phyloP scores from a whole-genome alignment of 2,329 filamentous ascomycete species.

The Pestalotiopsis sp. region DNA sequence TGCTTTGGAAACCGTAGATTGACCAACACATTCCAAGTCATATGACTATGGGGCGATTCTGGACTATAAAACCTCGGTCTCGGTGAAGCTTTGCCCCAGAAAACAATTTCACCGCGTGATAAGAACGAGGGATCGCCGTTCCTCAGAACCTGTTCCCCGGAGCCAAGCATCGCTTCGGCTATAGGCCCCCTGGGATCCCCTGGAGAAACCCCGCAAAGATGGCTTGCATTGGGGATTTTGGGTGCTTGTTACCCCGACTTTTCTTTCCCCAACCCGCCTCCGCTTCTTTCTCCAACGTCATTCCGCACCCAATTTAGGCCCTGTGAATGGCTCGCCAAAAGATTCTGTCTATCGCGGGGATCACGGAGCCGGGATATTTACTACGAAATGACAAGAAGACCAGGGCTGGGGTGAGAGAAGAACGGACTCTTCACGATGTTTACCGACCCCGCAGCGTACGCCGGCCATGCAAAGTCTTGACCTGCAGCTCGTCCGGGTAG shows the following conservation, averaged over 20 bases:
- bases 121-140: background rate
- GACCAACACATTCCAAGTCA: too few species aligned
- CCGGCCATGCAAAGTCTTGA: background rate
- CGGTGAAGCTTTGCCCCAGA: background rate
- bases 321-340: conserved; percentile 7
- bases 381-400: background rate
- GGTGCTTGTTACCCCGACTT: background rate
- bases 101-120: background rate
- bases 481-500: background rate
- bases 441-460: background rate
- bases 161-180: background rate
- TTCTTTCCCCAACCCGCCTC: background rate
- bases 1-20: too few species aligned
- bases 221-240: background rate
- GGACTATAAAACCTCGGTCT: background rate
- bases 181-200: background rate
- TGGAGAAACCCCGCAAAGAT: background rate
- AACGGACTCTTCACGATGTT: conserved; percentile 5
- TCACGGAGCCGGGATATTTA: conserved; percentile 5
- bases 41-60: background rate
- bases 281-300: conserved; percentile 8
- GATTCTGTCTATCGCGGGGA: background rate
- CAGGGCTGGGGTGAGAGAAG: background rate
- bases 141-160: background rate
- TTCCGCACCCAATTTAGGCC: conserved; percentile 1